These are phyloP conservation scores for Noccaea caerulescens DNA, from an alignment of 345 rosid genomes.

Conservation along the genomic window DNA sequence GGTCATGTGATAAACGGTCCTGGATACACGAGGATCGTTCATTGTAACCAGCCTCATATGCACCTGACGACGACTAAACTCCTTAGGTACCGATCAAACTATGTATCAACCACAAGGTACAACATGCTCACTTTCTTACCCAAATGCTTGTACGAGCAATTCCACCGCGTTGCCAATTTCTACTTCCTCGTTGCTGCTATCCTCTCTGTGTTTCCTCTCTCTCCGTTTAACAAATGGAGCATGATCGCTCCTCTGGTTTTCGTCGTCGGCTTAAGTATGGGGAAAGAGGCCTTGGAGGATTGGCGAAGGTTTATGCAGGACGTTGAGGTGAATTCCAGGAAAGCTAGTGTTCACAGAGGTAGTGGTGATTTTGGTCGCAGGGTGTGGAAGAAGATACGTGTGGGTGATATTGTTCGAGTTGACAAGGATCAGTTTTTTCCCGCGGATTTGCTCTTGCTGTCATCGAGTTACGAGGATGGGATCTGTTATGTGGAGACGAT, in stretches of 20 bases:
- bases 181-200: constrained; percentile 67
- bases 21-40: constrained; percentile 39
- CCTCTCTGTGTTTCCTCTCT: constrained; percentile 48
- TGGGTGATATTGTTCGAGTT: constrained; percentile 72
- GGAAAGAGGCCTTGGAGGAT: constrained; percentile 77
- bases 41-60: constrained; percentile 58
- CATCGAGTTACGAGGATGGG: constrained; percentile 79
- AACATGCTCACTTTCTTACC: constrained; percentile 65
- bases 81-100: constrained; percentile 53
- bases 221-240: constrained; percentile 56
- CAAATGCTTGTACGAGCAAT: constrained; percentile 74
- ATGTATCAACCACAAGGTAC: constrained; percentile 68
- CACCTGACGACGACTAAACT: constrained; percentile 51
- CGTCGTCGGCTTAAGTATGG: constrained; percentile 73
- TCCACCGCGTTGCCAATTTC: constrained; percentile 76
- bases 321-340: constrained; percentile 57
- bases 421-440: constrained; percentile 69
- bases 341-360: constrained; percentile 50
- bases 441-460: constrained; percentile 63
- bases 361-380: constrained; percentile 53
- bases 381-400: constrained; percentile 58
- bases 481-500: constrained; percentile 84
- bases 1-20: constrained; percentile 39
- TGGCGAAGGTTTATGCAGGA: constrained; percentile 64
- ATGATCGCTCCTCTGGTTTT: constrained; percentile 65